A percentile compares a stretch with the other conserved stretches of the same genome.
These are phyloP conservation scores for Oryza officinalis DNA, from an alignment of 176 grass and related monocot species.

Conservation along the genomic window DNA sequence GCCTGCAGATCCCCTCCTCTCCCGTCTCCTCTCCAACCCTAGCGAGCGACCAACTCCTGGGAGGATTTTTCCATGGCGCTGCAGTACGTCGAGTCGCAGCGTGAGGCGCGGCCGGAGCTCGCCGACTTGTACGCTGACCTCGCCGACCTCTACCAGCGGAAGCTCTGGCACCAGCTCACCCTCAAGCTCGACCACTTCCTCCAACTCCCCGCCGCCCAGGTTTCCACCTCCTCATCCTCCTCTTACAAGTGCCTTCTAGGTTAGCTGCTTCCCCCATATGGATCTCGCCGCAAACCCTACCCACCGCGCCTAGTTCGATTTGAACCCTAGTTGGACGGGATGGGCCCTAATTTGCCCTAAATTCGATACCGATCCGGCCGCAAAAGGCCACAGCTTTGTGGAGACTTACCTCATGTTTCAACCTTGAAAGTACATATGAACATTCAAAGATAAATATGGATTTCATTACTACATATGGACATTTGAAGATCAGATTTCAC, in stretches of 20 bases:
- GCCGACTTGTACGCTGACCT: constrained; percentile 45
- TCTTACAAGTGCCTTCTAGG: not conserved
- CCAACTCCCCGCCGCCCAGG: constrained; percentile 50
- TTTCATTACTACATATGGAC: too few species aligned
- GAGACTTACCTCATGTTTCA: too few species aligned
- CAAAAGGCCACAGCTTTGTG: too few species aligned
- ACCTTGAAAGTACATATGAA: too few species aligned
- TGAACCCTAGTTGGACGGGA: not conserved
- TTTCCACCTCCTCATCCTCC: not conserved
- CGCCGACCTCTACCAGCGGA: not conserved
- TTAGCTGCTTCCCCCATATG: not conserved
- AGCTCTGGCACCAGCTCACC: constrained; percentile 7
- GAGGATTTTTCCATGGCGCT: constrained; percentile 37
- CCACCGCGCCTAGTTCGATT: not conserved
- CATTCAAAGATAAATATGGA: too few species aligned
- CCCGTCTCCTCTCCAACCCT: too few species aligned
- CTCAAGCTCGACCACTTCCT: constrained; percentile 69
- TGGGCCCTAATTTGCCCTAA: too few species aligned
- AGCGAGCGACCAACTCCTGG: too few species aligned
- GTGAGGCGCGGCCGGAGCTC: constrained; percentile 47
- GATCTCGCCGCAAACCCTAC: not conserved
- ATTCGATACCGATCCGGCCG: not conserved
- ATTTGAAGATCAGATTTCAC: too few species aligned
- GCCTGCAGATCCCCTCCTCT: too few species aligned
- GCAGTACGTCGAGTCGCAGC: constrained; percentile 55